Conservation (phyloP, 805 yeast species). For the Torulaspora quercuum region DNA sequence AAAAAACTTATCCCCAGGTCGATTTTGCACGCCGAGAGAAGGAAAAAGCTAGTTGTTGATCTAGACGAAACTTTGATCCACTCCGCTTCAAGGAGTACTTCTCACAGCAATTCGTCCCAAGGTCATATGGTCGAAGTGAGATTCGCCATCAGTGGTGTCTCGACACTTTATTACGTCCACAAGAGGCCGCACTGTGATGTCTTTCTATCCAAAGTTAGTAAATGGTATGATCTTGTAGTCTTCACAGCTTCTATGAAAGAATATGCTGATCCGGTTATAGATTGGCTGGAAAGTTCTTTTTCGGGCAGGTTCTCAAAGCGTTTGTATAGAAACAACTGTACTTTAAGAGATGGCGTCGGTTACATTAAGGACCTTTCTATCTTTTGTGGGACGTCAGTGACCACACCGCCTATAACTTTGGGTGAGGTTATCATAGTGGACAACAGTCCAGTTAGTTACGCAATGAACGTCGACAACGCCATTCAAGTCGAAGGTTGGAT, state of each 20-base stretch:
- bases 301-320: slow-evolving; percentile 54
- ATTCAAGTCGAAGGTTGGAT: slow-evolving; percentile 97
- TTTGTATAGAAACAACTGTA: slow-evolving; percentile 77
- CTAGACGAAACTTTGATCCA: slow-evolving; percentile 94
- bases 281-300: slow-evolving; percentile 70
- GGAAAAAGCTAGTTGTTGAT: slow-evolving; percentile 73
- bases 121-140: slow-evolving; percentile 80
- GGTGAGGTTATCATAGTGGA: slow-evolving; percentile 73
- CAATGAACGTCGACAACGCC: slow-evolving; percentile 81
- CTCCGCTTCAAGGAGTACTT: slow-evolving; percentile 64
- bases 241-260: slow-evolving; percentile 94
- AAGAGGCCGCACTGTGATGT: slow-evolving; percentile 90
- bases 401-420: slow-evolving; percentile 8
- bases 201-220: slow-evolving; percentile 70
- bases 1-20: slow-evolving; percentile 41
- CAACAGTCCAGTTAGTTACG: slow-evolving; percentile 89
- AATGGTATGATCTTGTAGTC: slow-evolving; percentile 85
- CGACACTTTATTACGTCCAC: slow-evolving; percentile 83
- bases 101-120: slow-evolving; percentile 33
- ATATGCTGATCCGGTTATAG: slow-evolving; percentile 95
- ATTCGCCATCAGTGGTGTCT: slow-evolving; percentile 52
- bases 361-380: slow-evolving; percentile 68
- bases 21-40: slow-evolving; percentile 36
- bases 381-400: slow-evolving; percentile 36
- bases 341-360: slow-evolving; percentile 72